A percentile compares a stretch with the other conserved stretches of the same genome.
Evolutionary conservation across 2,329 filamentous ascomycete species (phyloP).

Genomic region (Didymella segeticola): DNA sequence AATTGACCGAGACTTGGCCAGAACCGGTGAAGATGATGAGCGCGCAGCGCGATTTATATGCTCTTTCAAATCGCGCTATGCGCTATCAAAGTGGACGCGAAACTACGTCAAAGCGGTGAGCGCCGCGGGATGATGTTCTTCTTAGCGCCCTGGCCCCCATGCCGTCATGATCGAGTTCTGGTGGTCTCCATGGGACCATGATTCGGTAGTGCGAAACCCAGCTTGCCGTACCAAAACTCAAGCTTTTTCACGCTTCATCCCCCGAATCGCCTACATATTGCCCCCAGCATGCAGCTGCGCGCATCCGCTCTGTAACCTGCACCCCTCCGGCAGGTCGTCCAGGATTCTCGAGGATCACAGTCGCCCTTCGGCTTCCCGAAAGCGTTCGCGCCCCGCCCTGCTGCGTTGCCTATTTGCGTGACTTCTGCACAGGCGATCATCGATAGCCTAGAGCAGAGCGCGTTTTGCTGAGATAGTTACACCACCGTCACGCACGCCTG

Average conservation of each 20-base stretch:
- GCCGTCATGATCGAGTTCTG: slow-evolving; percentile 15
- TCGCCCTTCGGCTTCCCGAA: slow-evolving; percentile 3
- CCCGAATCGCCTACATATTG: slow-evolving; percentile 18
- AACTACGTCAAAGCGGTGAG: slow-evolving; percentile 12
- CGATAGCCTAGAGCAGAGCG: slow-evolving; percentile 3
- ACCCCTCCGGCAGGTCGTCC: slow-evolving; percentile 12
- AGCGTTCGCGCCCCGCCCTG: slow-evolving; percentile 11
- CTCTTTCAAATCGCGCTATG: background rate
- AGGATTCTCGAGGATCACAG: slow-evolving; percentile 2
- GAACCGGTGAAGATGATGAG: background rate
- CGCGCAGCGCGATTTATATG: slow-evolving; percentile 3
- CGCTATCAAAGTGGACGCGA: slow-evolving; percentile 7
- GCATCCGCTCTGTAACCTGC: slow-evolving; percentile 14
- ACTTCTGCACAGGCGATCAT: slow-evolving; percentile 16
- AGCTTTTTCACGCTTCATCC: slow-evolving; percentile 20
- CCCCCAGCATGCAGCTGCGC: slow-evolving; percentile 17
- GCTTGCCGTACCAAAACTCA: slow-evolving; percentile 22
- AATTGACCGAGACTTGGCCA: background rate
- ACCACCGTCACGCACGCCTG: slow-evolving; percentile 10
- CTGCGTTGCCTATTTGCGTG: slow-evolving; percentile 13
- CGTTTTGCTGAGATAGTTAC: background rate
- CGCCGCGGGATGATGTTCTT: slow-evolving; percentile 11
- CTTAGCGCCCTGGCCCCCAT: slow-evolving; percentile 14
- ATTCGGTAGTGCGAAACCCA: slow-evolving; percentile 11
- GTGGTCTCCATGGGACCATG: slow-evolving; percentile 16